phyloP scores from a whole-genome alignment of 2,329 filamentous ascomycete genomes.

The Celoporthe dispersa region DNA sequence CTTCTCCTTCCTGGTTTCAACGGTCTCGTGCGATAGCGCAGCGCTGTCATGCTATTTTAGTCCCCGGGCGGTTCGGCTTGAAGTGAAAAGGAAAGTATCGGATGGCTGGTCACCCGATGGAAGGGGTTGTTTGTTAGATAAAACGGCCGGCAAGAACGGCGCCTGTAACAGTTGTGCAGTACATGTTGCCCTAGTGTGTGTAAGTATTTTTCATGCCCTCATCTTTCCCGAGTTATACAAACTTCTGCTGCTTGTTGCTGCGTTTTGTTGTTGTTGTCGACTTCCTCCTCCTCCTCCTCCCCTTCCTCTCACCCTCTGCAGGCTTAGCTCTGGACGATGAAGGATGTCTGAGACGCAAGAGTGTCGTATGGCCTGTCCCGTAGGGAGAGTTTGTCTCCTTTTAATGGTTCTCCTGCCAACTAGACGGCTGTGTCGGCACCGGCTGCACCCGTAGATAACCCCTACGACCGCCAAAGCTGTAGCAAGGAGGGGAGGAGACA shows the following conservation, averaged over 20 bases:
- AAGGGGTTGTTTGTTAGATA: background rate
- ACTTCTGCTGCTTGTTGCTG: background rate
- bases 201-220: too few relatives aligned
- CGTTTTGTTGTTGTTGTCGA: background rate
- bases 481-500: background rate
- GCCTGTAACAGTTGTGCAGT: background rate
- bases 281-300: too few relatives aligned
- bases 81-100: background rate
- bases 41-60: background rate
- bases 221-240: background rate
- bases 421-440: background rate
- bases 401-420: background rate
- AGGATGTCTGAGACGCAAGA: background rate
- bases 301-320: too few relatives aligned
- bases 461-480: background rate
- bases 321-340: background rate
- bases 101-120: background rate
- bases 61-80: background rate
- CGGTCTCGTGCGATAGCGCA: background rate
- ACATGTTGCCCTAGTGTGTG: background rate
- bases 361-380: background rate
- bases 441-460: background rate
- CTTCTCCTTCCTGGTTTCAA: background rate
- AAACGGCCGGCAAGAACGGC: background rate
- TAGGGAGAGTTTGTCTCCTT: background rate